Conservation (phyloP, 2,329 filamentous ascomycete genomes). For the Exophiala sp. region DNA sequence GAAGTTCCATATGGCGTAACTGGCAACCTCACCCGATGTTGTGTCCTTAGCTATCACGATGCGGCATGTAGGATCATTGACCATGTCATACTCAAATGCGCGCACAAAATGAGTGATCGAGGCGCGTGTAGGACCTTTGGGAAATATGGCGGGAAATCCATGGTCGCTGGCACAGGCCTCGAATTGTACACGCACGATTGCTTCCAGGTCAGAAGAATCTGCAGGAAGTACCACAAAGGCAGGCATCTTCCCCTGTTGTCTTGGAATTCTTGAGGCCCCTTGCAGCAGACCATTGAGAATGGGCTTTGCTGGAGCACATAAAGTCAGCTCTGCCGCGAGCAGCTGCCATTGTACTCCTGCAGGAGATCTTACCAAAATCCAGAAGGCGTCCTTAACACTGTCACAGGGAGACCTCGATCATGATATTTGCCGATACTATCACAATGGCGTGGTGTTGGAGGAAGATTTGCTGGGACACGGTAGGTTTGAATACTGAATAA, state of each 20-base stretch:
- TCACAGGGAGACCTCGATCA: no score
- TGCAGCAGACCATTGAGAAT: neutral
- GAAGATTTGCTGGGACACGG: no score
- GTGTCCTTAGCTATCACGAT: conserved; percentile 24
- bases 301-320: no score
- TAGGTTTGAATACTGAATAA: no score
- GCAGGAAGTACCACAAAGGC: conserved; percentile 22
- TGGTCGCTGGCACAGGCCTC: conserved; percentile 17
- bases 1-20: conserved; percentile 25
- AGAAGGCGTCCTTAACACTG: no score
- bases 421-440: no score
- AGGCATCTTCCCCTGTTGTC: conserved; percentile 10
- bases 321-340: no score
- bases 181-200: conserved; percentile 19
- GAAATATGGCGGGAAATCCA: conserved; percentile 20
- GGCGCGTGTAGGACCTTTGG: conserved; percentile 18
- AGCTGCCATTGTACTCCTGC: no score
- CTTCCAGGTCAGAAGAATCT: conserved; percentile 19
- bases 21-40: conserved; percentile 19
- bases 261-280: neutral
- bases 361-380: no score
- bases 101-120: conserved; percentile 20
- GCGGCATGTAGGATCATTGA: conserved; percentile 21
- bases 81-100: conserved; percentile 17
- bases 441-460: no score